These are phyloP conservation scores for Cryptococcus sp. DNA, from an alignment of 1,284 basidiomycete species.

Conservation along the genomic window DNA sequence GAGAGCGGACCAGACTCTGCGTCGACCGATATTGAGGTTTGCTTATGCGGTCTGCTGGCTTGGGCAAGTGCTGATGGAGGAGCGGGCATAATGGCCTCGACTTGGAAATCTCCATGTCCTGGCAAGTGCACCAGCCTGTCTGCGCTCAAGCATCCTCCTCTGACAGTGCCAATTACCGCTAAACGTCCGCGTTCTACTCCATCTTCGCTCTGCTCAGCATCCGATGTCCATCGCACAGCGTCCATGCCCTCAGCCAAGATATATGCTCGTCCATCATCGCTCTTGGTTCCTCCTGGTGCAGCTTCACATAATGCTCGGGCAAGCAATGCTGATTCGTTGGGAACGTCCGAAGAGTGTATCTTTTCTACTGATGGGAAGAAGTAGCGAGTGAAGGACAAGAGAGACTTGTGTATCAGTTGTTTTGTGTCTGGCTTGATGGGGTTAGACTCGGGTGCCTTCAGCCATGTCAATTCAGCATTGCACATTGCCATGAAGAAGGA, in stretches of 20 bases:
- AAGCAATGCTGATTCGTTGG: constrained; percentile 69
- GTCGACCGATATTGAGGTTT: constrained; percentile 37
- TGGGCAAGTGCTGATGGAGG: constrained; percentile 28
- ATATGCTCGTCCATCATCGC: constrained; percentile 76
- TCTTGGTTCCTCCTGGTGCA: constrained; percentile 61
- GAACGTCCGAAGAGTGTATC: constrained; percentile 54
- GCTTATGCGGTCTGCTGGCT: constrained; percentile 35
- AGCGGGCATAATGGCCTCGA: constrained; percentile 60
- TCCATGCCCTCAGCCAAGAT: constrained; percentile 67
- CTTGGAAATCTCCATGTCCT: constrained; percentile 83
- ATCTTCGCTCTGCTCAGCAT: constrained; percentile 20
- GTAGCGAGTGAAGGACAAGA: constrained; percentile 90
- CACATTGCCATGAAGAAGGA: not conserved
- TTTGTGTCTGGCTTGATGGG: constrained; percentile 61
- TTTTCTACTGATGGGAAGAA: constrained; percentile 83
- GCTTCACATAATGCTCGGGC: constrained; percentile 77
- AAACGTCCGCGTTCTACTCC: constrained; percentile 57
- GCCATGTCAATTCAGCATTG: no score
- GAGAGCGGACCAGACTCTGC: constrained; percentile 35
- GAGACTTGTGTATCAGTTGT: constrained; percentile 71
- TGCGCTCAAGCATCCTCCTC: constrained; percentile 76
- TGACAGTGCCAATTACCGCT: constrained; percentile 77
- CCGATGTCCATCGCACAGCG: constrained; percentile 60
- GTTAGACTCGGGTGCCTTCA: constrained; percentile 41
- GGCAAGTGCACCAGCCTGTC: constrained; percentile 88